phyloP scores from a whole-genome alignment of 345 rosid genomes.

The Diplotaxis tenuifolia region DNA sequence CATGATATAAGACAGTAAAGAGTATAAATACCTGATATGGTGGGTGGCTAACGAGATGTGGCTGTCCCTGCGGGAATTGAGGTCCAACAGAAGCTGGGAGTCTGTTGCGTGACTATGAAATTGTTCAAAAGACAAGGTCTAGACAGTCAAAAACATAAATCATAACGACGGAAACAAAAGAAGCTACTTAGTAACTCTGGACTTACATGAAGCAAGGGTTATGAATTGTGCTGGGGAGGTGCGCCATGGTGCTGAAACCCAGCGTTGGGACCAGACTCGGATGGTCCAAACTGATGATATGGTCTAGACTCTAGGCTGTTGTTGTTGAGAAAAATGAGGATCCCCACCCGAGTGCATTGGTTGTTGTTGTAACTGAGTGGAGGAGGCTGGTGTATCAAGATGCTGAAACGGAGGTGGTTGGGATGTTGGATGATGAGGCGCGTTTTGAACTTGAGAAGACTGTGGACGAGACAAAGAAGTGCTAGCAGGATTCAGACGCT shows the following conservation, averaged over 20 bases:
- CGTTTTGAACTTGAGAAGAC: conserved; percentile 53
- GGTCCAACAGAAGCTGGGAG: background rate
- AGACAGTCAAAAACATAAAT: conserved; percentile 17
- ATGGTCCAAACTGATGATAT: conserved; percentile 65
- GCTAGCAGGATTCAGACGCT: conserved; percentile 51
- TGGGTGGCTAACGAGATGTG: conserved; percentile 54
- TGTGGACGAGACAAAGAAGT: conserved; percentile 52
- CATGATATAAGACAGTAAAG: background rate
- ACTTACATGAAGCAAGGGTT: conserved; percentile 77
- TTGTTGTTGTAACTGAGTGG: conserved; percentile 71
- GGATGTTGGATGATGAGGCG: conserved; percentile 57
- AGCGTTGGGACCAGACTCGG: conserved; percentile 55
- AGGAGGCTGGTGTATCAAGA: conserved; percentile 50
- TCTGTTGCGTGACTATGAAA: conserved; percentile 44
- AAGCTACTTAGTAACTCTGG: conserved; percentile 21
- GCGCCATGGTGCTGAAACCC: conserved; percentile 68
- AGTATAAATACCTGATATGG: conserved; percentile 56
- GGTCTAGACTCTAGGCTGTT: conserved; percentile 59
- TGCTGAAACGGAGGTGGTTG: conserved; percentile 61
- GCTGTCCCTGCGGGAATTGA: conserved; percentile 64
- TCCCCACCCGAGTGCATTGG: conserved; percentile 53
- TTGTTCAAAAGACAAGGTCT: conserved; percentile 27
- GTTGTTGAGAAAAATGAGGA: conserved; percentile 62
- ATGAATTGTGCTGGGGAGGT: conserved; percentile 74
- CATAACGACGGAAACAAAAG: background rate